Base-by-base conservation (phyloP, 1,284 basidiomycete species). In the Marasmius fiardii region DNA sequence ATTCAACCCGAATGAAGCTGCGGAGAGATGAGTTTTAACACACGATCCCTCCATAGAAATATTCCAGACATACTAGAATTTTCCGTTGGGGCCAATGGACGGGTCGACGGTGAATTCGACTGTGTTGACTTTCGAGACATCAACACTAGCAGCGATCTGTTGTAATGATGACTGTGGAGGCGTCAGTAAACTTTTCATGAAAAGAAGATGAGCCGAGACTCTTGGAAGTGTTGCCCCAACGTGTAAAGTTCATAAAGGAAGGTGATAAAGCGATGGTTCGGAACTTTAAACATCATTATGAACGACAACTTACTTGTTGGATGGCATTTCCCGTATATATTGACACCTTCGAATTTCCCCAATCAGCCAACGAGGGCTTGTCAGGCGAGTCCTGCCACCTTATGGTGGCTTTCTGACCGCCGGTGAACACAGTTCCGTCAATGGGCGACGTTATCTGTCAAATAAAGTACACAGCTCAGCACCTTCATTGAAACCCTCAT, bases 1-100 rank as follows among this genome's bases (percentile, higher is more conserved):
- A 90, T 57, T 86, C 80, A 67, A 90, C 75, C 54, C 90, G 88
- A 64, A 92, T 78, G 74, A 92, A 92, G 73, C 88, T 88, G 58
- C n/a, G 14, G 39, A 51, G 14, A 58, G 34, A 33, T 35, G 54
- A 20, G 23, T 51, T 57, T 31, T 23, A 16, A 1, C 12, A 11
- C 18, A 52, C 18, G 49, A 14, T 2, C 6, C n/a, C 21, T 1
- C 12, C 11, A 34, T 49, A 43, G n/a, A 45, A 41, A 34, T 4
- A n/a, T 1, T 16, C 33, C 4, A 47, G 10, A 70, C 85, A 52
- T 60, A 90, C 87, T 91, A 92, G 68, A 78, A 65, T 55, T 58
- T 54, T 63, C 76, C 71, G 67, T 85, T 74, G 34, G 84, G 79
- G 6, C 92, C 93, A 49, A 87, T 81, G 37, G 68, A 64, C 0